Evolutionary conservation across 2,329 filamentous ascomycete species (phyloP), one percentile per base, ranked within the genome.

Genomic region (Aspergillus brunneoviolaceus): DNA sequence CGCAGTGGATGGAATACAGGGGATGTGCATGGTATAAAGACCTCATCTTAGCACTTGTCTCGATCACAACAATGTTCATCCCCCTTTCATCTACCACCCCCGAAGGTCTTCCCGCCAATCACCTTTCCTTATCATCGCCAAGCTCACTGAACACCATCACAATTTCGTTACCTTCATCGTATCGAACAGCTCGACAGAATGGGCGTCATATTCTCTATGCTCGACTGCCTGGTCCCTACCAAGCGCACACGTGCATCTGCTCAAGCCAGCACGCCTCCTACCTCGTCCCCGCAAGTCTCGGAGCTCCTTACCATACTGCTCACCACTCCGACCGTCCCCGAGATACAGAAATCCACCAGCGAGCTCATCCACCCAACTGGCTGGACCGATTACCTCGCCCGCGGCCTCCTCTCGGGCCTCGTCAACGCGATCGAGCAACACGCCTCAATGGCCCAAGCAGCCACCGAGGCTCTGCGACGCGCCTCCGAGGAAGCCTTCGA

Each of bases 341-440:
- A 27, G 4, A 51, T 63, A 4, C 42, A 55, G 5, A 65, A 64
- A 35, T 5, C 25, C 12, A 12, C 66, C 27, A 14, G 63, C 14
- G 63, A 63, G n/a, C 54, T 50, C 5, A 58, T 68, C 39, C 11
- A 35, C 29, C 10, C 60, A 16, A 48, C 51, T 12, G 60, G 61
- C 27, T 68, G 63, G 65, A 66, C 57, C 3, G 55, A 64, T 4
- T 7, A 23, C 1, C 19, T 69, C 29, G 64, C 62, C 21, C 47
- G 62, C 55, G 47, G 60, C 19, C 47, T 67, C 33, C 60, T 70
- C 3, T 10, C 42, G 9, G 60, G 59, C 5, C 42, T 69, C 10
- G 55, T 52, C 31, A 27, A 60, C 14, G 62, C 62, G 4, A 60
- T 70, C 35, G 33, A 57, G 16, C n/a, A 52, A 7, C 61, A 63